A percentile compares a stretch with the other conserved stretches of the same genome.
These are phyloP conservation scores for Trichoderma atrobrunneum DNA, from an alignment of 2,329 filamentous ascomycete species.

Conservation along the genomic window DNA sequence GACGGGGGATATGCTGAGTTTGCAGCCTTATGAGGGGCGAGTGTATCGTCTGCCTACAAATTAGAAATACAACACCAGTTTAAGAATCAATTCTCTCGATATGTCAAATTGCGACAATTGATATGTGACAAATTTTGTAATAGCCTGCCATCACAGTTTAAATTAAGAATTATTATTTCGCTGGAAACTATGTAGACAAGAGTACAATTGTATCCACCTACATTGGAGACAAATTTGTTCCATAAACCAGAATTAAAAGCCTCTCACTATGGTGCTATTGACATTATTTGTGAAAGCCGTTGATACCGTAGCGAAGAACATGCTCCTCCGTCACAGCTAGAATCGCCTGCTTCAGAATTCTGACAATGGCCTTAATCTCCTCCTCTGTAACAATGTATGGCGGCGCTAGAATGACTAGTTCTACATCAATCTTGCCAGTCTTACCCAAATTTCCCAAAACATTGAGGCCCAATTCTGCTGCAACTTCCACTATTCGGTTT, in stretches of 20 bases:
- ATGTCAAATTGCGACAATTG: too few species aligned
- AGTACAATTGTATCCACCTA: neutral
- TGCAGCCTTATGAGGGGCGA: too few species aligned
- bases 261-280: rapidly evolving
- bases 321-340: neutral
- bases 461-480: neutral
- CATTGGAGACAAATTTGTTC: neutral
- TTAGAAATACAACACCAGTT: too few species aligned
- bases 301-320: neutral
- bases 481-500: neutral
- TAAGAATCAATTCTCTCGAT: too few species aligned
- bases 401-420: neutral
- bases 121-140: neutral
- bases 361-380: neutral
- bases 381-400: neutral
- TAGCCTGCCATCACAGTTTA: neutral
- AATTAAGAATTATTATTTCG: neutral
- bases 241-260: neutral
- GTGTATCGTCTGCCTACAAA: too few species aligned
- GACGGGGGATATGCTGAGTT: too few species aligned
- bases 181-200: neutral
- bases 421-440: neutral
- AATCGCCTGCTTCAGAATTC: neutral
- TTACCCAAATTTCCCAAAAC: neutral
- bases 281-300: neutral